Evolutionary conservation across 2,329 filamentous ascomycete species (phyloP).

Genomic region (Annulohypoxylon truncatum): DNA sequence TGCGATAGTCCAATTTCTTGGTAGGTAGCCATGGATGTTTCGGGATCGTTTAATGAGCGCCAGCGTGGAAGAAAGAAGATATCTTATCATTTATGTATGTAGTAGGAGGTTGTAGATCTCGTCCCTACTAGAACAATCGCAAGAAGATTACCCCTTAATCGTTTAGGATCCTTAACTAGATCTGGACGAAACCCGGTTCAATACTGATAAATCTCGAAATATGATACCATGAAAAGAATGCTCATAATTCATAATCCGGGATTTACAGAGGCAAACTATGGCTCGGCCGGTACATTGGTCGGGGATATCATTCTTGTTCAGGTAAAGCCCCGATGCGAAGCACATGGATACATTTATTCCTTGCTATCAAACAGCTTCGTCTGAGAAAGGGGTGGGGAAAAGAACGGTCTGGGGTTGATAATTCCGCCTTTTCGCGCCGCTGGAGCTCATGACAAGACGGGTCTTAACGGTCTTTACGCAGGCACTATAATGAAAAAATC

Average conservation of each 20-base stretch:
- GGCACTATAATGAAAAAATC: neutral
- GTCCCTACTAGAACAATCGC: neutral
- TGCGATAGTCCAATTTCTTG: neutral
- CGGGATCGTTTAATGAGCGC: neutral
- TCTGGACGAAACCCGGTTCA: constrained; percentile 17
- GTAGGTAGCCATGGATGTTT: neutral
- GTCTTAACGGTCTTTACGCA: constrained; percentile 2
- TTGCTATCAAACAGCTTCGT: constrained; percentile 3
- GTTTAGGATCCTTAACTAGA: constrained; percentile 29
- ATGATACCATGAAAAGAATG: constrained; percentile 12
- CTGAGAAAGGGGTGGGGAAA: constrained; percentile 33
- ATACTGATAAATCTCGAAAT: constrained; percentile 21
- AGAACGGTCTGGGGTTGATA: constrained; percentile 31
- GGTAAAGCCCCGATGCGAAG: constrained; percentile 31
- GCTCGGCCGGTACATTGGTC: constrained; percentile 26
- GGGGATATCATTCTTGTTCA: constrained; percentile 24
- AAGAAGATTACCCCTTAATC: neutral
- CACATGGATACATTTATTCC: constrained; percentile 26
- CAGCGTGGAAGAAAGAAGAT: neutral
- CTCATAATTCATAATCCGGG: constrained; percentile 26
- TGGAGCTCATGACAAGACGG: constrained; percentile 1
- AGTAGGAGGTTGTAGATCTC: neutral
- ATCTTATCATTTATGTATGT: neutral
- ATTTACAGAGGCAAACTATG: neutral
- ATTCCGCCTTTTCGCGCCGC: constrained; percentile 27